Conservation (phyloP, 495 filamentous ascomycete genomes). For the Cercophora scortea region DNA sequence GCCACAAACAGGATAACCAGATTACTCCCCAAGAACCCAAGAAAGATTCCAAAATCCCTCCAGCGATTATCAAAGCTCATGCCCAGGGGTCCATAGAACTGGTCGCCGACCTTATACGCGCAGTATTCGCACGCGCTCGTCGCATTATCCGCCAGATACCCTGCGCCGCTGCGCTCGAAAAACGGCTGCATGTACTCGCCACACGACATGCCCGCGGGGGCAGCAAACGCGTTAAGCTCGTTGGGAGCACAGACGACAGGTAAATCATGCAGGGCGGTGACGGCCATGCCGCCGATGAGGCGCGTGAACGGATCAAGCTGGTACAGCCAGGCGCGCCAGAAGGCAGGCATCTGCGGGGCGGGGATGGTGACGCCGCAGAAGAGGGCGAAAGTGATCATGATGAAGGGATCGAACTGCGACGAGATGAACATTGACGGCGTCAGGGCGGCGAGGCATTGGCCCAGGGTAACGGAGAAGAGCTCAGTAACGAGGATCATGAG, state of each 20-base stretch:
- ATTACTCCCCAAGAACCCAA: constrained; percentile 67
- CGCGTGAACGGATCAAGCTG: constrained; percentile 78
- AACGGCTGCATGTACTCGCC: constrained; percentile 66
- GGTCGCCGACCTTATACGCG: constrained; percentile 65
- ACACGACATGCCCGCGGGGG: constrained; percentile 55
- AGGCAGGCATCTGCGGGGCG: constrained; percentile 61
- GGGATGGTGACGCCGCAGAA: constrained; percentile 84
- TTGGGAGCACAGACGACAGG: constrained; percentile 45
- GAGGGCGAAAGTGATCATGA: constrained; percentile 70
- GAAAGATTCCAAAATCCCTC: constrained; percentile 72
- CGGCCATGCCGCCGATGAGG: constrained; percentile 70
- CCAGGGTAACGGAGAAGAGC: constrained; percentile 66
- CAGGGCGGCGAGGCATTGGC: constrained; percentile 58
- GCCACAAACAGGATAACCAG: constrained; percentile 66
- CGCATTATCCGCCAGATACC: constrained; percentile 59
- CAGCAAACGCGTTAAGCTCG: constrained; percentile 56
- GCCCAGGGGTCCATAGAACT: constrained; percentile 62
- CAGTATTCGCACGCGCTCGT: constrained; percentile 67
- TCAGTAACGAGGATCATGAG: constrained; percentile 73
- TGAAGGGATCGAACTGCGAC: constrained; percentile 65
- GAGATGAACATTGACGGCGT: constrained; percentile 66
- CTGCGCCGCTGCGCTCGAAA: constrained; percentile 55
- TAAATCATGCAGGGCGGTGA: constrained; percentile 63
- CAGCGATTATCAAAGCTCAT: constrained; percentile 61
- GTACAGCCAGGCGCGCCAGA: constrained; percentile 78